Evolutionary conservation across 148 eudicot genomes (phyloP), one percentile per base, ranked within the genome.

Genomic region (Amaranthus palmeri): DNA sequence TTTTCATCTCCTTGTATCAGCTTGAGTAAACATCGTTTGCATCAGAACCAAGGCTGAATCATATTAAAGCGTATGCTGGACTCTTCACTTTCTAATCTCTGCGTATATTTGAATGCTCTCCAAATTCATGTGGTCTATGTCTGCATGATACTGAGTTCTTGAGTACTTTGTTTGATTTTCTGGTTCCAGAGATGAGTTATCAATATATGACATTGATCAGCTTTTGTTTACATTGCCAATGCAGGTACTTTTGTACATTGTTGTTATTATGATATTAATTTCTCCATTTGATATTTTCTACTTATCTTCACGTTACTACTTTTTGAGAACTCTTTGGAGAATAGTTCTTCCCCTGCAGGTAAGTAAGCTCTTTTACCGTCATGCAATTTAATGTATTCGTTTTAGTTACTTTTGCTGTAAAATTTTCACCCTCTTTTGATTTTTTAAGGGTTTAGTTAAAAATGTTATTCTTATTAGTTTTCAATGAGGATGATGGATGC

Each of bases 271-370:
- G 86, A 60, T 86, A 72, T 79, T 96, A 77, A 81, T 96, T 74
- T 92, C 82, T 76, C 99, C 99, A 8, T 96, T 92, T 68, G 97
- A 96, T 81, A 87, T 96, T 41, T 96, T 92, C 79, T 88, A 84
- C 78, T 84, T 96, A 71, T 87, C 99, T 4, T 83, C 99, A 44
- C 93, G 97, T 57, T 96, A 84, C 84, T 92, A 84, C 88, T 70
- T 96, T 5, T 69, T 96, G 76, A 84, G 88, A 85, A 96, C 99
- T 72, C 83, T 90, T 72, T 96, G 99, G 99, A 83, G 97, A 82
- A 90, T 96, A 81, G 78, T 88, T 68, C 83, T 96, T 75, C 99
- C 99, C 64, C 80, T 96, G 50, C 99, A 96, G 99, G 99, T 84
- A 84, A 88, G 96, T 90, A 75, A 71, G 60, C 67, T 75, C 18